Evolutionary conservation across 164 flowering plant genomes (phyloP), one percentile per base, ranked within the genome.

Genomic region (Platanus orientalis): DNA sequence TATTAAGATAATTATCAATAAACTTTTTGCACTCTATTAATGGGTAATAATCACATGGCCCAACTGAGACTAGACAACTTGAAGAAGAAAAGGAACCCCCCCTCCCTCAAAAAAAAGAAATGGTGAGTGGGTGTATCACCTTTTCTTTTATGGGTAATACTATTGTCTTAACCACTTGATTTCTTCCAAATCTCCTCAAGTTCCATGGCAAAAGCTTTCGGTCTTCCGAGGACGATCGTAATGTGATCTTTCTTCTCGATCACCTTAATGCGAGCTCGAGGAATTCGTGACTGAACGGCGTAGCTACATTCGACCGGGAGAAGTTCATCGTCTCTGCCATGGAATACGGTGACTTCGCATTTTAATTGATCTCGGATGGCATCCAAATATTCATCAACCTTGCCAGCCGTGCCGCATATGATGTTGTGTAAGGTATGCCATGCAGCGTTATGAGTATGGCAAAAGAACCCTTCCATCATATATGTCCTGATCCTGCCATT

Each of bases 381-480:
- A 21, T 89, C 91, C 57, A 90, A 55, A 61, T 85, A 93, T 3
- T 66, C 76, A 17, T 87, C 97, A 6, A 93, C 57, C 58, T 87
- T 90, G 26, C 86, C 76, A 3, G 92, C 96, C 1, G 84, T 73
- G 9, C 98, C 98, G 47, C 88, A 90, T 10, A 93, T 89, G 51
- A 93, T 84, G 78, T 93, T 93, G 97, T 93, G 98, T 13, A 93
- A 73, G 11, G 98, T 93, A 71, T 93, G 98, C 98, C 98, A 93
- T 19, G 95, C 96, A 0, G 98, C 94, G 48, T 85, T 83, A 64
- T 90, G 97, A 11, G 98, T 89, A 72, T 93, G 98, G 70, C 85
- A 78, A 34, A 78, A 80, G 73, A 90, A 93, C 0, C 90, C 96
- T 39, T 93, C 96, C 1, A 87, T 13, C 75, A 93, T 76, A 63